Percentiles rank a stretch among this genome's conserved stretches.
These are phyloP conservation scores for Dactylellina sp. DNA, from an alignment of 2,329 filamentous ascomycete species.

Conservation along the genomic window DNA sequence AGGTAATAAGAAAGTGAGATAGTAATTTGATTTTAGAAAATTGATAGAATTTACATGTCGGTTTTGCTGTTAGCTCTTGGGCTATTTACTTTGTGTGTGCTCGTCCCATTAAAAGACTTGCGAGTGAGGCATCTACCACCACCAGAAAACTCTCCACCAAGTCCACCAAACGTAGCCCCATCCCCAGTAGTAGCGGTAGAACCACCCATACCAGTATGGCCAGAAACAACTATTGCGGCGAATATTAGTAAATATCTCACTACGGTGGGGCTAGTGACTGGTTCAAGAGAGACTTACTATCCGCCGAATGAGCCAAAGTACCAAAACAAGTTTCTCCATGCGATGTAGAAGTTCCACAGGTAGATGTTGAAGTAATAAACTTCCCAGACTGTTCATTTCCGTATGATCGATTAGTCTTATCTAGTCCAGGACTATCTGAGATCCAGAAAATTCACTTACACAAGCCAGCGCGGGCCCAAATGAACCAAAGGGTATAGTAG, in stretches of 20 bases:
- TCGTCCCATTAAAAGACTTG: too few species aligned
- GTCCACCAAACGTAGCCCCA: slow-evolving; percentile 54
- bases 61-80: too few species aligned
- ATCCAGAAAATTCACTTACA: slow-evolving; percentile 10
- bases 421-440: neutral
- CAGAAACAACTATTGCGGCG: slow-evolving; percentile 39
- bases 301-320: slow-evolving; percentile 51
- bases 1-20: too few species aligned
- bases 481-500: slow-evolving; percentile 51
- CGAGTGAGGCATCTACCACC: slow-evolving; percentile 36
- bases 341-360: slow-evolving; percentile 50
- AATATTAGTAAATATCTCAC: neutral
- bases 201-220: slow-evolving; percentile 56
- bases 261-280: neutral
- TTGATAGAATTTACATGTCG: too few species aligned
- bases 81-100: too few species aligned
- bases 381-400: slow-evolving; percentile 32
- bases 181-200: slow-evolving; percentile 56
- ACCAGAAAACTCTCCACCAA: slow-evolving; percentile 56
- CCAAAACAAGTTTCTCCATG: slow-evolving; percentile 49
- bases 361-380: slow-evolving; percentile 47
- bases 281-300: slow-evolving; percentile 40
- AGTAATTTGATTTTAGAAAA: too few species aligned
- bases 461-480: slow-evolving; percentile 50
- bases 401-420: neutral